Percentiles rank a stretch among this genome's conserved stretches.
Conservation (phyloP, 805 yeast species). For the Sugiyamaella qingdaonensis region DNA sequence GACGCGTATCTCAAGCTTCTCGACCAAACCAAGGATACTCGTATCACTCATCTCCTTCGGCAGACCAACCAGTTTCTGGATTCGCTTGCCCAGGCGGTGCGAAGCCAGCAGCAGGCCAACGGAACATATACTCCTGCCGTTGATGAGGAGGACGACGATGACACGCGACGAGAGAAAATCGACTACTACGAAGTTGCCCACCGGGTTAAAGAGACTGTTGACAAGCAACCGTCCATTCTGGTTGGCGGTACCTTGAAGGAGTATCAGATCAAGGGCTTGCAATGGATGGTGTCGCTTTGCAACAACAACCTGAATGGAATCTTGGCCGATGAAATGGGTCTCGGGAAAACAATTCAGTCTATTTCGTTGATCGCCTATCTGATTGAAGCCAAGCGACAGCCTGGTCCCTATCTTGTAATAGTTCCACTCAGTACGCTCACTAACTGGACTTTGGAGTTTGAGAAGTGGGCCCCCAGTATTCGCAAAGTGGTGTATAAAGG, state of each 20-base stretch:
- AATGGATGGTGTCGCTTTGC: slow-evolving; percentile 96
- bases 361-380: slow-evolving; percentile 82
- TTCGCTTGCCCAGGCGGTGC: slow-evolving; percentile 85
- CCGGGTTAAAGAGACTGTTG: slow-evolving; percentile 72
- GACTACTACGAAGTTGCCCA: slow-evolving; percentile 96
- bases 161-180: slow-evolving; percentile 55
- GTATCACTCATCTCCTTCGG: slow-evolving; percentile 87
- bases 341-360: slow-evolving; percentile 95
- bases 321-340: slow-evolving; percentile 97
- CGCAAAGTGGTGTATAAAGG: slow-evolving; percentile 88
- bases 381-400: slow-evolving; percentile 66
- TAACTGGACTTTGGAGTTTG: slow-evolving; percentile 94
- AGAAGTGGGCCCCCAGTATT: slow-evolving; percentile 92
- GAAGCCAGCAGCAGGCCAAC: slow-evolving; percentile 73
- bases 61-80: slow-evolving; percentile 92
- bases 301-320: slow-evolving; percentile 95
- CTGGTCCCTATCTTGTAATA: slow-evolving; percentile 87
- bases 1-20: slow-evolving; percentile 93
- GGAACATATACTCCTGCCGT: slow-evolving; percentile 17
- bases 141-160: slow-evolving; percentile 39
- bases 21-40: slow-evolving; percentile 95
- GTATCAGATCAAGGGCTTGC: slow-evolving; percentile 88
- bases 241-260: slow-evolving; percentile 92
- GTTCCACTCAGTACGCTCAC: slow-evolving; percentile 93
- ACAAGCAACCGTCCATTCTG: slow-evolving; percentile 73